Conservation (phyloP, 2,329 filamentous ascomycete genomes). For the Fusarium torreyae region DNA sequence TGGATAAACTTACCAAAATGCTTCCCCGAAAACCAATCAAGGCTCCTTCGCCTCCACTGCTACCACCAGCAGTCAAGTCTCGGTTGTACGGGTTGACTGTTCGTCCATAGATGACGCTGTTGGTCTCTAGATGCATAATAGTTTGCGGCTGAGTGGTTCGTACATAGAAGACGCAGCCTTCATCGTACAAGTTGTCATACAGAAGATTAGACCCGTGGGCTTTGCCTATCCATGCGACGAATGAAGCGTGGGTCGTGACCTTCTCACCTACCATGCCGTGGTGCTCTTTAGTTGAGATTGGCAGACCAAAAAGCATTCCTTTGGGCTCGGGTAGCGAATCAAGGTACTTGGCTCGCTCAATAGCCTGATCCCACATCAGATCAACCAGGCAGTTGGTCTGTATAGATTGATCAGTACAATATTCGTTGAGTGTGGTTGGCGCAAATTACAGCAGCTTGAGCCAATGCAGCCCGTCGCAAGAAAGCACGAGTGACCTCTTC, state of each 20-base stretch:
- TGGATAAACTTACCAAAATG: conserved; percentile 49
- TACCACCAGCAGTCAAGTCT: conserved; percentile 73
- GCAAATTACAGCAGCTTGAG: conserved; percentile 46
- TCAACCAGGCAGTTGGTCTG: conserved; percentile 55
- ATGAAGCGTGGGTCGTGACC: conserved; percentile 50
- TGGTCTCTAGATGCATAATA: conserved; percentile 69
- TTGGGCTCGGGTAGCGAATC: conserved; percentile 54
- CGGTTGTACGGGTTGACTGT: conserved; percentile 76
- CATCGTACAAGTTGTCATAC: conserved; percentile 49
- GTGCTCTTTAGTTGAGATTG: conserved; percentile 56
- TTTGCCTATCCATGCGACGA: conserved; percentile 53
- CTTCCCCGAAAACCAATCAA: conserved; percentile 60
- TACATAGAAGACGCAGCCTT: conserved; percentile 61
- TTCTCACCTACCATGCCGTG: conserved; percentile 54
- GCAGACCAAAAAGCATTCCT: conserved; percentile 54
- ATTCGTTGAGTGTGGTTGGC: accelerated
- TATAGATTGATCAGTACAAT: neutral
- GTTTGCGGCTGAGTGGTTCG: conserved; percentile 79
- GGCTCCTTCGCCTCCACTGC: conserved; percentile 70
- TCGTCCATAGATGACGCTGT: conserved; percentile 75
- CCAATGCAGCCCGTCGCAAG: conserved; percentile 46
- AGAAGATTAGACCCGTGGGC: conserved; percentile 53
- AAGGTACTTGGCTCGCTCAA: conserved; percentile 52
- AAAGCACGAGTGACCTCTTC: conserved; percentile 51
- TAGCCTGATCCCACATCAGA: conserved; percentile 56